Percentiles rank a stretch among this genome's conserved stretches.
These are phyloP conservation scores for Mortierella sp. DNA, from an alignment of 371 early-diverging fungal genomes.

Conservation along the genomic window DNA sequence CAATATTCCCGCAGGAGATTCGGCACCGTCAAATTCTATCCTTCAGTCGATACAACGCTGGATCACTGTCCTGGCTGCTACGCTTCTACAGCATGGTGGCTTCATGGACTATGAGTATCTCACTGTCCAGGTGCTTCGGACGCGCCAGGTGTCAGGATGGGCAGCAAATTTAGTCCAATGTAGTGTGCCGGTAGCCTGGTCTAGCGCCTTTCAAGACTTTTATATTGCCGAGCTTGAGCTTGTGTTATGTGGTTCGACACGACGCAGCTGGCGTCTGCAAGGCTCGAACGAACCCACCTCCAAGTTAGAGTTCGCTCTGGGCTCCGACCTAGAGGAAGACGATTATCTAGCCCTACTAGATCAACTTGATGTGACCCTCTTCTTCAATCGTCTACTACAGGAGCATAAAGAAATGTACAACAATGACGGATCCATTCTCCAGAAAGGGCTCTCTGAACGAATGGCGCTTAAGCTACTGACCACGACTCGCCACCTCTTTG, in stretches of 20 bases:
- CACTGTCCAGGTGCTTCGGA: slow-evolving; percentile 64
- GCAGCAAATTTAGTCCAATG: slow-evolving; percentile 70
- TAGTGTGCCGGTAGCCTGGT: slow-evolving; percentile 57
- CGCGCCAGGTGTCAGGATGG: slow-evolving; percentile 63
- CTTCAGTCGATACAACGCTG: slow-evolving; percentile 64
- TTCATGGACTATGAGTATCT: slow-evolving; percentile 55
- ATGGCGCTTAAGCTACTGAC: slow-evolving; percentile 43
- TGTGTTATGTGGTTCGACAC: slow-evolving; percentile 44
- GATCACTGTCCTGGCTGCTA: slow-evolving; percentile 62
- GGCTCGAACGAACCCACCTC: neutral
- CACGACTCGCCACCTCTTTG: slow-evolving; percentile 27
- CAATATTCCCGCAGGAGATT: neutral
- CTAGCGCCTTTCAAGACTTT: slow-evolving; percentile 36
- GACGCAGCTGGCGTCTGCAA: slow-evolving; percentile 22
- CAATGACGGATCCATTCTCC: slow-evolving; percentile 29
- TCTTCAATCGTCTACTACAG: slow-evolving; percentile 51
- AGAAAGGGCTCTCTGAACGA: slow-evolving; percentile 47
- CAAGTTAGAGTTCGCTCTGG: slow-evolving; percentile 10
- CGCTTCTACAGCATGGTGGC: slow-evolving; percentile 50
- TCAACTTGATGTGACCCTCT: slow-evolving; percentile 69
- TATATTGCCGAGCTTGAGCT: slow-evolving; percentile 52
- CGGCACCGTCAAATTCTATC: slow-evolving; percentile 30
- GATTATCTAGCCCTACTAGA: slow-evolving; percentile 70
- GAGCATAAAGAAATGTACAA: slow-evolving; percentile 35
- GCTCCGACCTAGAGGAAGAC: slow-evolving; percentile 67